These are phyloP conservation scores for Bolboschoenus planiculmis DNA, from an alignment of 176 grass and related monocot species.

Conservation along the genomic window DNA sequence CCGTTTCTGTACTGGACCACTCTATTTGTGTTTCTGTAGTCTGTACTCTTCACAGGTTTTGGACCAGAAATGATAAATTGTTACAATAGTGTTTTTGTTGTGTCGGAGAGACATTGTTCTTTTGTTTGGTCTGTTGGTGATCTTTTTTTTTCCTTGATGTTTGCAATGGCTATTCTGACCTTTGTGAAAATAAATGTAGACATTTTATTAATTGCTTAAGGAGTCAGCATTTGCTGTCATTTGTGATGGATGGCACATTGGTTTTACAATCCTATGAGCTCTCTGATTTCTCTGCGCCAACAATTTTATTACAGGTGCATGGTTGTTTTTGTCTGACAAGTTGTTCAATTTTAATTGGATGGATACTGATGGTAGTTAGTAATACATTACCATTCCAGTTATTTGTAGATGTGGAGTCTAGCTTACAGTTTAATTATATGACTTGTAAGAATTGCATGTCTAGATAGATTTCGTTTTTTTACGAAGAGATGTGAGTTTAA, in stretches of 20 bases:
- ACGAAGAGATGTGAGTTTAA: too few species aligned
- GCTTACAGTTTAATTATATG: too few species aligned
- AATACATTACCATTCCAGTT: not conserved
- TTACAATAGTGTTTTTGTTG: not conserved
- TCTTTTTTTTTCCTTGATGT: not conserved
- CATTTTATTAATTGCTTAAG: not conserved
- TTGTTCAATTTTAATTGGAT: not conserved
- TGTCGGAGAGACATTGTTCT: not conserved
- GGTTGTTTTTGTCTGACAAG: not conserved
- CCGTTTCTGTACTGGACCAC: constrained; percentile 9
- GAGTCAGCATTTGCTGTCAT: too few species aligned
- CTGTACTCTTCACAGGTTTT: not conserved
- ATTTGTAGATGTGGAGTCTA: too few species aligned
- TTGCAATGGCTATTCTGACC: not conserved
- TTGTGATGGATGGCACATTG: too few species aligned
- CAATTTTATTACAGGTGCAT: too few species aligned
- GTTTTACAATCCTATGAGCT: too few species aligned
- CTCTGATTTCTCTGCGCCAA: not conserved
- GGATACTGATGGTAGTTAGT: too few species aligned
- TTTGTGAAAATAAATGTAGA: not conserved
- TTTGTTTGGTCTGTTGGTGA: not conserved
- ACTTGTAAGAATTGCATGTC: too few species aligned
- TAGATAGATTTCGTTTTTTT: too few species aligned
- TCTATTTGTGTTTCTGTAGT: constrained; percentile 4
- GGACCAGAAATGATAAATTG: not conserved